These are phyloP conservation scores for Santalum album DNA, from an alignment of 164 flowering plant species.

Conservation along the genomic window DNA sequence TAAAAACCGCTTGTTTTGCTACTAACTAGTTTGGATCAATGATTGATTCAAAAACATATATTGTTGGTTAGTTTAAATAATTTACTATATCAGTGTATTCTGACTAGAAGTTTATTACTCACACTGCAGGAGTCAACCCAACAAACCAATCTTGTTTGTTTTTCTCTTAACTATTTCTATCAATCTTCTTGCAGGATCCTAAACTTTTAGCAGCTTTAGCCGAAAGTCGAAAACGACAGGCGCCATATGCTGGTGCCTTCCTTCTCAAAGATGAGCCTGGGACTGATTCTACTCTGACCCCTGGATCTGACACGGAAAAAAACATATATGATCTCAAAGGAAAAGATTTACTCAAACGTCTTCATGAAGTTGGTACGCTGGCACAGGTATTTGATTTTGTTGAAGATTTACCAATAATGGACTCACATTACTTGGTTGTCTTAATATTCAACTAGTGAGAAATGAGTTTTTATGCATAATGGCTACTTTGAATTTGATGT, in stretches of 20 bases:
- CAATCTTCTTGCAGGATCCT: slow-evolving; percentile 60
- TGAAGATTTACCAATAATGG: background rate
- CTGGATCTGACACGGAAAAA: slow-evolving; percentile 67
- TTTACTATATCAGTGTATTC: too few species aligned
- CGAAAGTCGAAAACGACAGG: slow-evolving; percentile 75
- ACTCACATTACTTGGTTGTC: too few species aligned
- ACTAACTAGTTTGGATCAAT: too few species aligned
- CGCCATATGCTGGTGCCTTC: slow-evolving; percentile 95
- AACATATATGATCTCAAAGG: slow-evolving; percentile 62
- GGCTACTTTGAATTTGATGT: slow-evolving; percentile 5
- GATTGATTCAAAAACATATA: too few species aligned
- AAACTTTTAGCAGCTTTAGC: slow-evolving; percentile 74
- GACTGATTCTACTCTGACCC: slow-evolving; percentile 35
- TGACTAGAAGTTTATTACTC: too few species aligned
- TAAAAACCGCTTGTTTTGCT: too few species aligned
- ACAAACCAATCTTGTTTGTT: too few species aligned
- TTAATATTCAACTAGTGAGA: too few species aligned
- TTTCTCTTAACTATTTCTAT: too few species aligned
- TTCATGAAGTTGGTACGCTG: slow-evolving; percentile 95
- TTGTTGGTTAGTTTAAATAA: too few species aligned
- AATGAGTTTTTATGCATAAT: background rate
- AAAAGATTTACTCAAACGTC: slow-evolving; percentile 71
- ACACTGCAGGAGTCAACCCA: too few species aligned
- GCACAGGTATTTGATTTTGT: slow-evolving; percentile 57
- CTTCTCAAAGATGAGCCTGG: slow-evolving; percentile 84